A percentile compares a stretch with the other conserved stretches of the same genome.
Conservation (phyloP, 73 alveolate species). For the Paramecium caudatum region DNA sequence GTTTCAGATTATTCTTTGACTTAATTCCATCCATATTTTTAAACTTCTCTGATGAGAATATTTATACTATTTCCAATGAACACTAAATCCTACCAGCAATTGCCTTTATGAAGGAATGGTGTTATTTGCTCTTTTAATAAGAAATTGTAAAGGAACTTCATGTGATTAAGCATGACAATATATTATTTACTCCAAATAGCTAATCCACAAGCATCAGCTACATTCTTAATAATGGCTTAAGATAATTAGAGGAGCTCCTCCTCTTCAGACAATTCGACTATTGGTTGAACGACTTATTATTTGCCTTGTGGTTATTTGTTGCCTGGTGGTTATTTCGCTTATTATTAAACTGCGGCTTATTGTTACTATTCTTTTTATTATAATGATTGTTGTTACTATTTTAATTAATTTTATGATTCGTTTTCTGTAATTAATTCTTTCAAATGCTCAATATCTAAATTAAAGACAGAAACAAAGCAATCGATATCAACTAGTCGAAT, state of each 20-base stretch:
- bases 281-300: slow-evolving; percentile 17
- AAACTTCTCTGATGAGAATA: slow-evolving; percentile 39
- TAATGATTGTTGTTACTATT: slow-evolving; percentile 2
- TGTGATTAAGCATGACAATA: neutral
- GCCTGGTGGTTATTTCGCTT: neutral
- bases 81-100: slow-evolving; percentile 24
- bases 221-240: neutral
- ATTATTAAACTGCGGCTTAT: neutral
- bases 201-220: slow-evolving; percentile 25
- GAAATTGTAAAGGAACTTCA: neutral
- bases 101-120: slow-evolving; percentile 14
- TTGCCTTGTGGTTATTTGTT: neutral
- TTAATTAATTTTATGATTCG: neutral
- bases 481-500: slow-evolving; percentile 5
- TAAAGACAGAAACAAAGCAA: slow-evolving; percentile 25
- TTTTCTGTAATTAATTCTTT: slow-evolving; percentile 45
- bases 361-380: slow-evolving; percentile 28
- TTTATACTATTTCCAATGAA: slow-evolving; percentile 38
- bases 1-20: slow-evolving; percentile 28
- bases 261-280: slow-evolving; percentile 25
- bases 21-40: slow-evolving; percentile 57
- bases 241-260: slow-evolving; percentile 27
- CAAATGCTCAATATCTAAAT: slow-evolving; percentile 41
- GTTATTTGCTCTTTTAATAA: slow-evolving; percentile 27
- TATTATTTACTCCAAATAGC: slow-evolving; percentile 31